These are phyloP conservation scores for Blastobotrys serpentis DNA, from an alignment of 1,139 yeast species.

Conservation along the genomic window DNA sequence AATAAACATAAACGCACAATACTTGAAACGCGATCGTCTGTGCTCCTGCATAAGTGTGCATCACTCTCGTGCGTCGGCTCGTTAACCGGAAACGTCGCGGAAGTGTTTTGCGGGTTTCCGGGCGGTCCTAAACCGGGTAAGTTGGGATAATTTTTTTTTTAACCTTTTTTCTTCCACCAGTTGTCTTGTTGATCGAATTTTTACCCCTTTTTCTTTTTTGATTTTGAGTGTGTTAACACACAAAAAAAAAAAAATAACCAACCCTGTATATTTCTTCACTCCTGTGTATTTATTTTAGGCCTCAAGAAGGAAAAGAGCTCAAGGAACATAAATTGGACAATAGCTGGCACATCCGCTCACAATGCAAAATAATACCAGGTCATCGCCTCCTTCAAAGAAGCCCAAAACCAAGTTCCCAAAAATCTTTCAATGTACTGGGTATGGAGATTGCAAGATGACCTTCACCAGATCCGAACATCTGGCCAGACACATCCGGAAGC, in stretches of 20 bases:
- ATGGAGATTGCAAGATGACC: constrained; percentile 83
- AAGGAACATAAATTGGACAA: background rate
- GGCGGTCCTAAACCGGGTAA: background rate
- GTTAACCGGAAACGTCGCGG: background rate
- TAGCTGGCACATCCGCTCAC: background rate
- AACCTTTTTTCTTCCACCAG: constrained; percentile 4
- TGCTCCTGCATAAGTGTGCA: constrained; percentile 4
- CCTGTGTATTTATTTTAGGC: too few relatives aligned
- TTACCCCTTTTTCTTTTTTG: constrained; percentile 7
- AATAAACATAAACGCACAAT: too few relatives aligned
- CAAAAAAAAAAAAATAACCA: too few relatives aligned
- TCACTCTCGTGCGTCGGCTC: constrained; percentile 2
- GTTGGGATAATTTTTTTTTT: constrained; percentile 5
- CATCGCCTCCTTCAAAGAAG: constrained; percentile 23
- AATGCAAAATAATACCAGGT: constrained; percentile 12
- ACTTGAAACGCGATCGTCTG: constrained; percentile 5
- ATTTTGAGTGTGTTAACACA: constrained; percentile 6
- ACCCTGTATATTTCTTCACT: constrained; percentile 5
- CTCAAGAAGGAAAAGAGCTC: background rate
- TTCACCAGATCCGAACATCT: constrained; percentile 87
- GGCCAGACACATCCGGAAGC: constrained; percentile 89
- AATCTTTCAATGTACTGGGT: constrained; percentile 83
- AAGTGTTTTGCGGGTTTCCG: too few relatives aligned
- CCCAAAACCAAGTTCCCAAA: constrained; percentile 41
- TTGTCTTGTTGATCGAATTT: background rate